Evolutionary conservation across 2,329 filamentous ascomycete species (phyloP), one percentile per base, ranked within the genome.

Genomic region (Massarina eburnea): DNA sequence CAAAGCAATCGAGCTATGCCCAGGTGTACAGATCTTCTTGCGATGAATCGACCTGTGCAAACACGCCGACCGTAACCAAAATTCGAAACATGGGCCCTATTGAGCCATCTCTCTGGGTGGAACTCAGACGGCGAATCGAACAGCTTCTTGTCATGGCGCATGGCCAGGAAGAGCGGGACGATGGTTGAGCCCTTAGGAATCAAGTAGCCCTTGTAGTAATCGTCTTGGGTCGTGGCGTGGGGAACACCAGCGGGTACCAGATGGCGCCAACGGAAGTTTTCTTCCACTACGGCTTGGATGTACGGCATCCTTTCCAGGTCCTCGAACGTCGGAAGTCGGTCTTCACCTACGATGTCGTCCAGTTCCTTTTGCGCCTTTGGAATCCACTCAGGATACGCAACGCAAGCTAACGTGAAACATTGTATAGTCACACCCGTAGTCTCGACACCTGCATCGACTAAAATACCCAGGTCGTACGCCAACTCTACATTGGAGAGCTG

Each of bases 61-160:
- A 78, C 72, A 14, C 78, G 67, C 2, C 77, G 67, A 0, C 79
- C 79, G 52, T 78, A 80, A 0, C 74, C 78, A 42, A 79, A 78
- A 20, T 49, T 58, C 17, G 24, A 18, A 10, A 15, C 22, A 19
- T 53, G 48, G 1, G 42, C 4, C 26, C 45, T 53, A 7, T 32
- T 47, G 19, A 69, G 49, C 61, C 62, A 73, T 0, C 68, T 61
- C 15, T 71, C 70, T 0, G 71, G 72, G 6, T 59, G 56, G 49
- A 73, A 72, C 1, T 39, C 41, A 1, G 55, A 47, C 0, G 68
- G 70, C 1, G 54, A 50, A 1, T 62, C 50, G 30, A 62, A 71
- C 1, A 64, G 50, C 3, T 50, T 39, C 1, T 53, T 41, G 30
- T 73, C 62, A 27, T 61, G 59, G 15, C 65, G 56, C 20, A 73